Evolutionary conservation across 2,329 filamentous ascomycete species (phyloP), one percentile per base, ranked within the genome.

Genomic region (Botrytis aclada): DNA sequence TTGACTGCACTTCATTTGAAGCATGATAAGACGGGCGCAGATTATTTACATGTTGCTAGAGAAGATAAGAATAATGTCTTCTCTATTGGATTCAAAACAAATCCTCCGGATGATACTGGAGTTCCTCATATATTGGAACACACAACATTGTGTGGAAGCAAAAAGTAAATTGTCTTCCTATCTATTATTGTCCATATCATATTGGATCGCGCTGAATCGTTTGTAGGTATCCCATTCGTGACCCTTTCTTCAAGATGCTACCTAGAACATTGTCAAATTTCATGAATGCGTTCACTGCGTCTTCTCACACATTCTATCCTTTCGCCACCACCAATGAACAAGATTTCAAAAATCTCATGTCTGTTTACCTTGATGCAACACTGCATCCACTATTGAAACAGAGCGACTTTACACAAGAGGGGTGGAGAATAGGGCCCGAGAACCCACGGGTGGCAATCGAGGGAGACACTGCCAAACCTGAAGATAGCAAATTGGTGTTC

Each of bases 231-330:
- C 96, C 96, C n/a, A 95, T 99, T 73, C 93, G 96, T 75, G 96
- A 99, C 80, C 96, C 96, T 0, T 99, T 99, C 86, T 99, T 99
- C 87, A 99, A 98, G 88, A 99, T 99, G 96, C 88, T 99, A 39
- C 96, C 96, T 34, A 90, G 96, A 78, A 98, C 96, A 8, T 87
- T 99, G n/a, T 98, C 96, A 76, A 99, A 98, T 83, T 99, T 98
- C 81, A 99, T 99, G 96, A 99, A 99, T 82, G 96, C 96, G 74
- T 97, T 98, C 81, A 99, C 96, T 60, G 94, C 95, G 39, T 92
- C 94, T 34, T 95, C 98, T 80, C 95, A 99, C 82, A 99, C 96
- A 18, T 97, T 94, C 77, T 99, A 99, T 81, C 96, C 96, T 2
- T 99, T 99, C 82, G 95, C 96, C 72, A 99, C 96, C 3, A 99